Evolutionary conservation across 1,284 basidiomycete genomes (phyloP), one percentile per base, ranked within the genome.

Genomic region (Ceratobasidium sp.): DNA sequence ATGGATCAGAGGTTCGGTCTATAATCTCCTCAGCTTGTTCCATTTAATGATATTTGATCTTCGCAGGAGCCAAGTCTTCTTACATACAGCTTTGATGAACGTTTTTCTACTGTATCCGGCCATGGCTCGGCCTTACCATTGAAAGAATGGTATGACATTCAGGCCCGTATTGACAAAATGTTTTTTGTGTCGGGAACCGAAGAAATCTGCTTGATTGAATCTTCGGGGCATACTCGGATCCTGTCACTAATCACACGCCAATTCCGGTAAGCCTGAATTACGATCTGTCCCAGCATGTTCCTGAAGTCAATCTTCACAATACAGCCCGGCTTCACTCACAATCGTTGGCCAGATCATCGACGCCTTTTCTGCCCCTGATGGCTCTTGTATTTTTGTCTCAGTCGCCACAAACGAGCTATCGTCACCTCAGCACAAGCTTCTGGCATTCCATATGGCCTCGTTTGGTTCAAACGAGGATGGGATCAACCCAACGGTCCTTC

Each of bases 391-490:
- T 13, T 28, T 77, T 10, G 47, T 65, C 4, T 58, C 60, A 15
- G 60, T 63, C n/a, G 42, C 23, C 0, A 26, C 11, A 8, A 33
- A 74, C 33, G 15, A 23, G 5, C 26, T 39, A n/a, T 8, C 61
- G 3, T 7, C 66, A 11, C 31, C 23, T 56, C 45, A 69, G 39
- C 45, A 63, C 1, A 69, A 58, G 31, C 76, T 88, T 11, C 81
- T 81, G 3, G 86, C 86, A 5, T 88, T 87, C 79, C 89, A 90
- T 76, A 89, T 88, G 87, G 83, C 82, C 1, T 89, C 87, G 0
- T 90, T 90, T 79, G 89, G 89, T 1, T 86, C 87, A 0, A 84
- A 76, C 31, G 31, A 84, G 0, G 80, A 82, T 13, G 89, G 89
- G 13, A 84, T 87, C n/a, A 56, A 78, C 78, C 81, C 1, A 80